Evolutionary conservation across 441 rosid genomes (phyloP).

Genomic region (Eruca vesicaria): DNA sequence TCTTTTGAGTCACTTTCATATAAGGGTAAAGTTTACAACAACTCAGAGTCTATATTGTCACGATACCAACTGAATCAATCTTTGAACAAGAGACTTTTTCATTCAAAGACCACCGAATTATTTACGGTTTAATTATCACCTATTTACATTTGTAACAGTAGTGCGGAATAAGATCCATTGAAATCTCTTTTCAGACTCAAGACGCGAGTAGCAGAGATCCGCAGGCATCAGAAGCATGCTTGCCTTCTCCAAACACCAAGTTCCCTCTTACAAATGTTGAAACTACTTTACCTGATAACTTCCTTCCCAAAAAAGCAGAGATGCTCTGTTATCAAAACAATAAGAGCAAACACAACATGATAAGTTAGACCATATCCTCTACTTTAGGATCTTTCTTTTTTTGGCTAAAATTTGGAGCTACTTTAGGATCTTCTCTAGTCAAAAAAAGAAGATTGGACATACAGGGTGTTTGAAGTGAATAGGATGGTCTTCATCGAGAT

Average conservation of each 20-base stretch:
- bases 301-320: conserved; percentile 85
- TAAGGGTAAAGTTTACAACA: not conserved
- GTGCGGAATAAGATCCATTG: not conserved
- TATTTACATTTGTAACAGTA: conserved; percentile 10
- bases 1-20: not conserved
- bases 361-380: conserved; percentile 4
- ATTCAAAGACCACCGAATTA: not conserved
- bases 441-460: conserved; percentile 9
- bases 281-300: conserved; percentile 72
- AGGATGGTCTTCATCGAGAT: conserved; percentile 59
- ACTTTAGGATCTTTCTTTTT: not conserved
- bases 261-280: conserved; percentile 89
- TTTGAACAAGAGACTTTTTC: not conserved
- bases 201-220: conserved; percentile 62
- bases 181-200: conserved; percentile 15
- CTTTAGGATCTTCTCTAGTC: not conserved
- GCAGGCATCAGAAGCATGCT: conserved; percentile 78
- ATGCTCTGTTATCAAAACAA: conserved; percentile 46
- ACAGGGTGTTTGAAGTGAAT: conserved; percentile 77
- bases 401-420: too few relatives aligned
- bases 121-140: not conserved
- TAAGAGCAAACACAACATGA: not conserved
- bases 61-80: conserved; percentile 8
- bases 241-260: conserved; percentile 73
- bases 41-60: not conserved